Percentiles rank a stretch among this genome's conserved stretches.
phyloP scores from a whole-genome alignment of 768 basidiomycete genomes.

The Tulasnella sp. region DNA sequence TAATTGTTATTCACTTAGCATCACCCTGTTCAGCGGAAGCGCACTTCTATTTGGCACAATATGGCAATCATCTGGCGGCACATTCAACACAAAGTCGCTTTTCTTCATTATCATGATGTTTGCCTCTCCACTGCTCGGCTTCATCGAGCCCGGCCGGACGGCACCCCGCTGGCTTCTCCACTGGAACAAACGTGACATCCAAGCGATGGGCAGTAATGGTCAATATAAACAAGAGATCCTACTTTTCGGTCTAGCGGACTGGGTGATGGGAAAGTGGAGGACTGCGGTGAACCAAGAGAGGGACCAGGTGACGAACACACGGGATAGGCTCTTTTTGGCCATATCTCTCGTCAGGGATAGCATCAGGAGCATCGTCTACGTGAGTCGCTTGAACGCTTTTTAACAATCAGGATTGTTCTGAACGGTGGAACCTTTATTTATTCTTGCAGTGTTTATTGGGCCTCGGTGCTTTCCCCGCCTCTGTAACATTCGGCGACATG shows the following conservation, averaged over 20 bases:
- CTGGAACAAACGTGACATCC: conserved; percentile 7
- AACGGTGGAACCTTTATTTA: not conserved
- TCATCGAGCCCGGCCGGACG: not conserved
- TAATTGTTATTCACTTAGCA: not conserved
- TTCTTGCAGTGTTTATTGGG: conserved; percentile 7
- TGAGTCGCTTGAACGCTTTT: conserved; percentile 1
- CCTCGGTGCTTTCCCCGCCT: conserved; percentile 1
- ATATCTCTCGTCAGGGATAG: conserved; percentile 7
- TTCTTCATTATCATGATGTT: conserved; percentile 10
- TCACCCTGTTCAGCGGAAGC: not conserved
- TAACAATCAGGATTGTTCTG: not conserved
- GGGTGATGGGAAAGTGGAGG: conserved; percentile 74
- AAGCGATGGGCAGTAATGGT: conserved; percentile 7
- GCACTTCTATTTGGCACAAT: conserved; percentile 1
- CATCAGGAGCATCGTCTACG: not conserved
- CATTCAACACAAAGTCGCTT: not conserved
- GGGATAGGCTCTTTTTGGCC: not conserved
- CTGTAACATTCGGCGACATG: conserved; percentile 6
- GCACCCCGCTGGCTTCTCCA: not conserved
- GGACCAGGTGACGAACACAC: not conserved
- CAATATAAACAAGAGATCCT: conserved; percentile 38
- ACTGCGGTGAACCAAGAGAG: conserved; percentile 29
- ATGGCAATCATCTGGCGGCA: not conserved
- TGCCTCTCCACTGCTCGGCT: not conserved
- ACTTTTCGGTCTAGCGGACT: conserved; percentile 72